These are phyloP conservation scores for Rhizophora apiculata DNA, from an alignment of 345 rosid genomes.

Conservation along the genomic window DNA sequence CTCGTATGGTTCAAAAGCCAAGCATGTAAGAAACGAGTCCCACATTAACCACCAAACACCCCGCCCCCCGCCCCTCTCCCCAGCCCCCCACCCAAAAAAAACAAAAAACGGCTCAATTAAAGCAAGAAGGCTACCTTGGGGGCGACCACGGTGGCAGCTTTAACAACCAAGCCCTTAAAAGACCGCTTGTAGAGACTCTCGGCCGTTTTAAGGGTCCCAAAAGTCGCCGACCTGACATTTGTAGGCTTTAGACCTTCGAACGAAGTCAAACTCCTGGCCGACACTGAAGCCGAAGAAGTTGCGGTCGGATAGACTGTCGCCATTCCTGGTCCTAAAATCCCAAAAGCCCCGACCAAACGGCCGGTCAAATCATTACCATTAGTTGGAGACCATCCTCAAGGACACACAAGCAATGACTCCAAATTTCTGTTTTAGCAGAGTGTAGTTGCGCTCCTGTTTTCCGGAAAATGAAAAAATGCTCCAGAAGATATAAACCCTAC, in stretches of 20 bases:
- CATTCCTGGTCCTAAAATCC: neutral
- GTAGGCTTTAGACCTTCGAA: neutral
- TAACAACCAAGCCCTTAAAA: neutral
- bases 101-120: neutral
- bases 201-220: neutral
- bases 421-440: neutral
- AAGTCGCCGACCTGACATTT: neutral
- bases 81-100: neutral
- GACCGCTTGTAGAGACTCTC: neutral
- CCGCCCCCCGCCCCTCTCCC: neutral
- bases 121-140: neutral
- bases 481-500: neutral
- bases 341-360: too few species aligned
- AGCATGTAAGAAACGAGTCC: too few species aligned
- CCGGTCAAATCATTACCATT: too few species aligned
- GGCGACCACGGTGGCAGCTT: neutral
- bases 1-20: too few species aligned
- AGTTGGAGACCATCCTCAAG: too few species aligned
- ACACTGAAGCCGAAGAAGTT: neutral
- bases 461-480: neutral
- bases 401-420: too few species aligned
- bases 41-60: neutral
- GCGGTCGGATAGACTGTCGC: neutral
- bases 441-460: neutral
- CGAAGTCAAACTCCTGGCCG: neutral